phyloP scores from a whole-genome alignment of 2,329 filamentous ascomycete genomes.

The Dactylellina cionopaga region DNA sequence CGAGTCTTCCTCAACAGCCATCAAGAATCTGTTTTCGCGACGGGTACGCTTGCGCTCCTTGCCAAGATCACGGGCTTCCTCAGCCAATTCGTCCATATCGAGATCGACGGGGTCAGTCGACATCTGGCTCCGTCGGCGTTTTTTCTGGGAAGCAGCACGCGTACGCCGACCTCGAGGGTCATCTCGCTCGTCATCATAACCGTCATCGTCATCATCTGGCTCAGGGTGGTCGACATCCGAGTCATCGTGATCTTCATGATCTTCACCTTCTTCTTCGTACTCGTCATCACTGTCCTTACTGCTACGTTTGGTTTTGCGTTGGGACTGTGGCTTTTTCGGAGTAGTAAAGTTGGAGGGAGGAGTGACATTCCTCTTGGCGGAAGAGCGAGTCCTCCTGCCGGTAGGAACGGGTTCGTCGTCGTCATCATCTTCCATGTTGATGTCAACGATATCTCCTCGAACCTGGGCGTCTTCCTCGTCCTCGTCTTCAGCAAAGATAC shows the following conservation, averaged over 20 bases:
- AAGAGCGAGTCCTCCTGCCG: constrained; percentile 29
- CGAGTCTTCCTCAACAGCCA: constrained; percentile 69
- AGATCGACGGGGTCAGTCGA: constrained; percentile 58
- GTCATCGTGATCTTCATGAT: constrained; percentile 24
- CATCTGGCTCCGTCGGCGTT: constrained; percentile 34
- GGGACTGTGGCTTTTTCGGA: constrained; percentile 35
- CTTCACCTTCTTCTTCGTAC: constrained; percentile 52
- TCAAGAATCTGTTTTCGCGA: constrained; percentile 66
- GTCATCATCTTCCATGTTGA: constrained; percentile 58
- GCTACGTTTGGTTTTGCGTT: constrained; percentile 43
- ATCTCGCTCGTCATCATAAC: constrained; percentile 19
- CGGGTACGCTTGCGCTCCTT: constrained; percentile 67
- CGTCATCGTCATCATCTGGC: constrained; percentile 41
- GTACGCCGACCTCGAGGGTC: constrained; percentile 29
- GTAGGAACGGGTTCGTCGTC: constrained; percentile 55
- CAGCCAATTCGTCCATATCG: constrained; percentile 72
- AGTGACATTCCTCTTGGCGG: constrained; percentile 27
- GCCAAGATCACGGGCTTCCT: constrained; percentile 72
- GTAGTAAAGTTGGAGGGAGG: constrained; percentile 33
- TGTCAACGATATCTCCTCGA: constrained; percentile 49
- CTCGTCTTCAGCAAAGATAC: constrained; percentile 58
- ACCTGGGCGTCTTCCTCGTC: constrained; percentile 55
- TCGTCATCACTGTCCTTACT: constrained; percentile 50
- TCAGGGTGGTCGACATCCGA: constrained; percentile 31
- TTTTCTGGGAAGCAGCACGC: constrained; percentile 38